Conservation (phyloP, 169 alveolate genomes). For the Perkinsus marinus region DNA sequence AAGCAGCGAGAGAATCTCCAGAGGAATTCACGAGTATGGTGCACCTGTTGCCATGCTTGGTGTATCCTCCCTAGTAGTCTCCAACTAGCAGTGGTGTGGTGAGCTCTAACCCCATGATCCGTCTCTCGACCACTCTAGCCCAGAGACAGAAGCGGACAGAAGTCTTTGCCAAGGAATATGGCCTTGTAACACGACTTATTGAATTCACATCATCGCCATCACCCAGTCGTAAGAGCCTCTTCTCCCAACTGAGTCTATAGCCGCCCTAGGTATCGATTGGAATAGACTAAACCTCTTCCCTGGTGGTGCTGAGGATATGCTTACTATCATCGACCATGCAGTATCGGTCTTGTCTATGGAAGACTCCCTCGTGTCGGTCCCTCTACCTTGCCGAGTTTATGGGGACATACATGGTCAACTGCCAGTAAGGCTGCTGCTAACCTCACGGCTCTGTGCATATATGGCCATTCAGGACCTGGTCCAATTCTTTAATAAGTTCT, state of each 20-base stretch:
- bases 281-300: neutral
- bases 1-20: neutral
- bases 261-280: neutral
- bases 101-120: neutral
- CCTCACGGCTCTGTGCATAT: neutral
- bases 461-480: conserved; percentile 19
- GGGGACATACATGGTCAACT: conserved; percentile 50
- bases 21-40: too few relatives aligned
- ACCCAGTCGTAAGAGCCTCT: neutral
- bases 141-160: neutral
- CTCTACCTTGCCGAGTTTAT: conserved; percentile 19
- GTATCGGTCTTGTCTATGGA: neutral
- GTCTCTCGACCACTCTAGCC: neutral
- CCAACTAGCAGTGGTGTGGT: too few relatives aligned
- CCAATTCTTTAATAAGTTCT: conserved; percentile 33
- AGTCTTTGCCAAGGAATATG: neutral
- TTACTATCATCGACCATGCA: neutral
- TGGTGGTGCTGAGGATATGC: neutral
- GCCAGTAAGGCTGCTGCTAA: neutral
- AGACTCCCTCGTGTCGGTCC: neutral
- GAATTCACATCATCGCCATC: neutral
- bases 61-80: too few relatives aligned
- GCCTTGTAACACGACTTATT: neutral
- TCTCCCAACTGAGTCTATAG: neutral
- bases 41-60: too few relatives aligned